These are phyloP conservation scores for Tylopilus felleus DNA, from an alignment of 768 basidiomycete species.

Conservation along the genomic window DNA sequence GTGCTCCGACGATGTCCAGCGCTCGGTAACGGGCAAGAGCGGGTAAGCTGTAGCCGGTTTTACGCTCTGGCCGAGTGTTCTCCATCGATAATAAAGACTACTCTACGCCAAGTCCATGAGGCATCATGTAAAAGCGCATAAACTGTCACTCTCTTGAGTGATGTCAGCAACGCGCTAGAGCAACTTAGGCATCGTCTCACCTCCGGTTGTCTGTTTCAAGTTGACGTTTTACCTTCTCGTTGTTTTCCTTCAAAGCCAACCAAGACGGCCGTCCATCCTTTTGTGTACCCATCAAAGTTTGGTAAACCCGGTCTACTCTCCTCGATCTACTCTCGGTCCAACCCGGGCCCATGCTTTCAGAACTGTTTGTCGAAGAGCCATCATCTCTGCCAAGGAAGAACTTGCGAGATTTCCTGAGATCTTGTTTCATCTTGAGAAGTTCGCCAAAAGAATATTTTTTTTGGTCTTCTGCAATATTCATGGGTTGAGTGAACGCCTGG, in stretches of 20 bases:
- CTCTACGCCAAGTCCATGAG: not conserved
- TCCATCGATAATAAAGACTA: not conserved
- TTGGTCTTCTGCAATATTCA: conserved; percentile 16
- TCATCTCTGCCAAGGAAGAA: conserved; percentile 31
- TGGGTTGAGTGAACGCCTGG: conserved; percentile 47
- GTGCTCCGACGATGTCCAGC: not conserved
- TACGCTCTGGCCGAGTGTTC: not conserved
- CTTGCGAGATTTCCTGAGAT: conserved; percentile 14
- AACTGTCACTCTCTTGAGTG: not conserved
- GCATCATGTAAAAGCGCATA: not conserved
- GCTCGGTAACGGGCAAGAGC: no score
- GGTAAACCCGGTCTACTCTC: conserved; percentile 26
- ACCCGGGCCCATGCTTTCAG: conserved; percentile 30
- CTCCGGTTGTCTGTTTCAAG: conserved; percentile 10
- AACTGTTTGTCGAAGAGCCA: not conserved
- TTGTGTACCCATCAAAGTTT: conserved; percentile 28
- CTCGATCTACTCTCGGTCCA: conserved; percentile 27
- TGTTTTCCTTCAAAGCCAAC: conserved; percentile 31
- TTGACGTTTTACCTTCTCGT: conserved; percentile 17
- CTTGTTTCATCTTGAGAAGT: conserved; percentile 12
- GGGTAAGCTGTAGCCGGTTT: not conserved
- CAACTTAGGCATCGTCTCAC: not conserved
- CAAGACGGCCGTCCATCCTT: conserved; percentile 32
- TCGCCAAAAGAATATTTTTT: conserved; percentile 15
- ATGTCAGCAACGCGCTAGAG: conserved; percentile 3